phyloP scores from a whole-genome alignment of 805 yeast species.

The Millerozyma acaciae region DNA sequence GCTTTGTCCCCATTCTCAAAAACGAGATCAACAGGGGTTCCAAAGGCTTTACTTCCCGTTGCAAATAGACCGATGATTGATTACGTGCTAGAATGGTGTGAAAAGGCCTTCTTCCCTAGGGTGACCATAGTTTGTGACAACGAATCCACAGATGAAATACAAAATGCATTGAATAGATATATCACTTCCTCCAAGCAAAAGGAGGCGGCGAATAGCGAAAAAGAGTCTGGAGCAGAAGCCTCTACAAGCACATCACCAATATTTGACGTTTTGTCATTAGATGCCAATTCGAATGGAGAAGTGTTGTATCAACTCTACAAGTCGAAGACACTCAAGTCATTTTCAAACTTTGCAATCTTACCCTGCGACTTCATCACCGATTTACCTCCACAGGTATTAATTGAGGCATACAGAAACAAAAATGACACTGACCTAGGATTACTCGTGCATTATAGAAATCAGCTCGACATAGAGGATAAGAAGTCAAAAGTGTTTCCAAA shows the following conservation, averaged over 20 bases:
- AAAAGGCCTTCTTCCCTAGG: conserved; percentile 69
- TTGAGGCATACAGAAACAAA: conserved; percentile 77
- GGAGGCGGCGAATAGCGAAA: conserved; percentile 10
- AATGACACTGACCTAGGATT: conserved; percentile 66
- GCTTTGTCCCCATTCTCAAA: conserved; percentile 69
- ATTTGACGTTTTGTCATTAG: conserved; percentile 20
- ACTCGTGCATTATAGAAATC: conserved; percentile 72
- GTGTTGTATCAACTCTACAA: conserved; percentile 48
- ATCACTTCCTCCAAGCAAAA: conserved; percentile 29
- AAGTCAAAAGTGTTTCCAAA: conserved; percentile 55
- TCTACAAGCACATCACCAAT: conserved; percentile 14
- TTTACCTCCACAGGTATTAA: conserved; percentile 82
- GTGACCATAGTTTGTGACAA: conserved; percentile 60
- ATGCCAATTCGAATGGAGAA: conserved; percentile 55
- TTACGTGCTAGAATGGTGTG: conserved; percentile 92
- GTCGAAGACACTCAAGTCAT: conserved; percentile 33
- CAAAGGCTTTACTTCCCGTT: conserved; percentile 85
- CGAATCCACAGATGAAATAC: conserved; percentile 45
- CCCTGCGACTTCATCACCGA: conserved; percentile 96
- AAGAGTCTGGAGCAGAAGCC: conserved; percentile 11
- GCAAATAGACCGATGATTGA: conserved; percentile 88
- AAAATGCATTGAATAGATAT: conserved; percentile 47
- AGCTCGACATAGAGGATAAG: conserved; percentile 73
- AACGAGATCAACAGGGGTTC: conserved; percentile 56
- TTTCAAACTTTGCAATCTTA: conserved; percentile 58